A percentile compares a stretch with the other conserved stretches of the same genome.
Conservation (phyloP, 352 stramenopile genomes). For the Phytophthora brassicae region DNA sequence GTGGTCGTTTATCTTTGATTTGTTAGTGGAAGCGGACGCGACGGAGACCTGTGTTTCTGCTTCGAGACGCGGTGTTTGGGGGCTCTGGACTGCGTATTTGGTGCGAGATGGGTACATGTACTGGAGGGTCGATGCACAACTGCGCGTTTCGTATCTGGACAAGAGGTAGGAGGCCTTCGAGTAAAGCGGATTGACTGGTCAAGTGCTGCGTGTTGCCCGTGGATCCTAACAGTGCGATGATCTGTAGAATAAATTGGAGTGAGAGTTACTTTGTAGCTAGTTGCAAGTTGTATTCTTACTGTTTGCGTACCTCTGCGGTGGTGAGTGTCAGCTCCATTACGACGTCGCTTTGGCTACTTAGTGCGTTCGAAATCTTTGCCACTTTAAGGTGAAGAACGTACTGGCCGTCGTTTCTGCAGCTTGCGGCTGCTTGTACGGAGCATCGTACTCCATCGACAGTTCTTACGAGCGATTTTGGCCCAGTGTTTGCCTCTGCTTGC, state of each 20-base stretch:
- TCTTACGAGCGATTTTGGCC: not conserved
- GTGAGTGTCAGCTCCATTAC: constrained; percentile 31
- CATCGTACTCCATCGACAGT: constrained; percentile 24
- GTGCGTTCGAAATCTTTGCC: not conserved
- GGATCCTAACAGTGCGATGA: constrained; percentile 20
- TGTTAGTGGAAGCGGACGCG: constrained; percentile 16
- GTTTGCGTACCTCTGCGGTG: constrained; percentile 24
- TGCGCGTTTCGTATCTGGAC: constrained; percentile 24
- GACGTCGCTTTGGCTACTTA: constrained; percentile 10
- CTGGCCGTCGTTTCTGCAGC: constrained; percentile 7
- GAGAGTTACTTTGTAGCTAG: not conserved
- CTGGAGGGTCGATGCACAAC: constrained; percentile 15
- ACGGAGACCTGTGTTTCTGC: not conserved
- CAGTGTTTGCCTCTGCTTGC: not conserved
- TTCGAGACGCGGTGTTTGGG: constrained; percentile 2
- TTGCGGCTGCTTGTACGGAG: constrained; percentile 19
- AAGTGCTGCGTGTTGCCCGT: constrained; percentile 18
- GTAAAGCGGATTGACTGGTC: constrained; percentile 24
- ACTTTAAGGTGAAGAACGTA: constrained; percentile 26
- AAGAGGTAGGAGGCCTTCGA: constrained; percentile 22
- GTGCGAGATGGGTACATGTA: constrained; percentile 1
- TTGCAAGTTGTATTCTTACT: too few species aligned
- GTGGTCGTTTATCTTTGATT: not conserved
- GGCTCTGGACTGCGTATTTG: not conserved
- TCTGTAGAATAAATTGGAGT: constrained; percentile 9